These are phyloP conservation scores for Trichoderma guizhouense DNA, from an alignment of 2,329 filamentous ascomycete genomes.

Conservation along the genomic window DNA sequence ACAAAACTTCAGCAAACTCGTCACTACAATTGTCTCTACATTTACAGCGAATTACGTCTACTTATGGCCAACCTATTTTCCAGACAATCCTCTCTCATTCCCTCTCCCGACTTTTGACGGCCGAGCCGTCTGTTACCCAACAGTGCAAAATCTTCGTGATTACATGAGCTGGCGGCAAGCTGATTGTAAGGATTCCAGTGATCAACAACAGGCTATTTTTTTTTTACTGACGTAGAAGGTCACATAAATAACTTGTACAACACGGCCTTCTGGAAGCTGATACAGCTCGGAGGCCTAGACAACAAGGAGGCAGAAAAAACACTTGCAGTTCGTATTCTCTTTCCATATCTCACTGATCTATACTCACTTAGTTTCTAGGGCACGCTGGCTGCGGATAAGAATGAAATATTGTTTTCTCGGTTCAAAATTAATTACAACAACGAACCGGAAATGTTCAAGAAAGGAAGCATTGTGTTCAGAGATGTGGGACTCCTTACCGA, in stretches of 20 bases:
- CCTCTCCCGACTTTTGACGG: constrained; percentile 91
- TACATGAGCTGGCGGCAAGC: constrained; percentile 97
- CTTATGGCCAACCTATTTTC: constrained; percentile 74
- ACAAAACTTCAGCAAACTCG: constrained; percentile 65
- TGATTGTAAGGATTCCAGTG: constrained; percentile 64
- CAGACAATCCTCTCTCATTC: constrained; percentile 63
- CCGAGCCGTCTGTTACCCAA: constrained; percentile 85
- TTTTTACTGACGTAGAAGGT: constrained; percentile 47
- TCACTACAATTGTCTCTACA: constrained; percentile 85
- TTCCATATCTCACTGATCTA: too few relatives aligned
- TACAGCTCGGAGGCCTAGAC: constrained; percentile 72
- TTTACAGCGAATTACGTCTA: constrained; percentile 91
- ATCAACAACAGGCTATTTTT: too few relatives aligned
- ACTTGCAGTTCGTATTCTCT: constrained; percentile 58
- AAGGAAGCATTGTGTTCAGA: constrained; percentile 85
- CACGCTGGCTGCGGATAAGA: constrained; percentile 82
- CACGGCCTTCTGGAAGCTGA: constrained; percentile 89
- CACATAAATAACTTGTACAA: constrained; percentile 99
- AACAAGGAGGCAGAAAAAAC: constrained; percentile 76
- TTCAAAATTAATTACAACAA: constrained; percentile 98
- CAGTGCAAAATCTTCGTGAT: constrained; percentile 75
- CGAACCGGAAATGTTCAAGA: constrained; percentile 86
- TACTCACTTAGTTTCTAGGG: constrained; percentile 51
- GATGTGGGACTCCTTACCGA: constrained; percentile 52
- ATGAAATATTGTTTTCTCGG: constrained; percentile 86